These are phyloP conservation scores for Fusarium pseudonygamai DNA, from an alignment of 2,329 filamentous ascomycete genomes.

Conservation along the genomic window DNA sequence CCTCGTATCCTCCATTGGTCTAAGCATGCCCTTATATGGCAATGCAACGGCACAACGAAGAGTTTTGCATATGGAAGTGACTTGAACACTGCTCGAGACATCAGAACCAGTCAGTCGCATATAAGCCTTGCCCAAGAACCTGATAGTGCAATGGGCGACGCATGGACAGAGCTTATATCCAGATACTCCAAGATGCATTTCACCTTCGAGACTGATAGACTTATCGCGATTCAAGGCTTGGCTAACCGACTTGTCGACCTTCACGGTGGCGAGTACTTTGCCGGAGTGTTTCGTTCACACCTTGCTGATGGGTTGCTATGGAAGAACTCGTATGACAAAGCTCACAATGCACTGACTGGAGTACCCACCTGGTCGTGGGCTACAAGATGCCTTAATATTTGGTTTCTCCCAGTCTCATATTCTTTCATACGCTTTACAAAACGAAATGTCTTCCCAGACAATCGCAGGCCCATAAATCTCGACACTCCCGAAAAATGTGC, in stretches of 20 bases:
- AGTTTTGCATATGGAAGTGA: not conserved
- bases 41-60: not conserved
- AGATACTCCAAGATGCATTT: conserved; percentile 7
- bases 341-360: not conserved
- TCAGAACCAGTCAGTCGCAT: not conserved
- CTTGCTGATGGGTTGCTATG: conserved; percentile 10
- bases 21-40: not conserved
- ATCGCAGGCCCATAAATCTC: not conserved
- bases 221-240: conserved; percentile 11
- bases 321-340: not conserved
- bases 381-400: not conserved
- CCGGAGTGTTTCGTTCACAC: not conserved
- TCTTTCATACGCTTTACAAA: not conserved
- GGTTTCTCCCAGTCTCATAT: not conserved
- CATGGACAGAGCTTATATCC: not conserved
- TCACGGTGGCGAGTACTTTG: conserved; percentile 6
- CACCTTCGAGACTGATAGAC: conserved; percentile 4
- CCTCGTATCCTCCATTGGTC: not conserved
- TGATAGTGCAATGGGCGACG: not conserved
- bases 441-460: not conserved
- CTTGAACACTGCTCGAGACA: not conserved
- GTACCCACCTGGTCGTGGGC: conserved; percentile 19
- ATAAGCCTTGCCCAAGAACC: not conserved
- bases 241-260: not conserved
- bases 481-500: not conserved